Conservation (phyloP, 345 rosid genomes). For the Barbarea vulgaris region DNA sequence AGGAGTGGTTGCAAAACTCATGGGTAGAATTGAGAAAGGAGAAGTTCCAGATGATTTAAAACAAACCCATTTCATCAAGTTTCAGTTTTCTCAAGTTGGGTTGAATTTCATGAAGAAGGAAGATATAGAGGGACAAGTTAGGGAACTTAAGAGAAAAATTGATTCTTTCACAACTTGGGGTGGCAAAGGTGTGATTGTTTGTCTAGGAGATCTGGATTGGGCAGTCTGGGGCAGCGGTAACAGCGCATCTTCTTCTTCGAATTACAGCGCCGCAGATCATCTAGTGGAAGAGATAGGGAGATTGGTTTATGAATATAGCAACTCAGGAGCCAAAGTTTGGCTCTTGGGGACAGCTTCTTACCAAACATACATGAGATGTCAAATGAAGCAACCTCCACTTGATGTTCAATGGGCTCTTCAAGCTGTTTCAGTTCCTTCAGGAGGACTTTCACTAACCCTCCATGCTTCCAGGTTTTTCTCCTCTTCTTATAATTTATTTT, state of each 20-base stretch:
- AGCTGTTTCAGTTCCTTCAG: slow-evolving; percentile 82
- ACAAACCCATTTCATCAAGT: slow-evolving; percentile 59
- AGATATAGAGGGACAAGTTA: slow-evolving; percentile 59
- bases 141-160: slow-evolving; percentile 62
- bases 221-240: slow-evolving; percentile 43
- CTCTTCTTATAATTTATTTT: neutral
- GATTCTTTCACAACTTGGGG: slow-evolving; percentile 48
- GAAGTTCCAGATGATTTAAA: slow-evolving; percentile 75
- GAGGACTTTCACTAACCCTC: slow-evolving; percentile 76
- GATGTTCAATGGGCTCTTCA: slow-evolving; percentile 83
- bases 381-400: slow-evolving; percentile 80
- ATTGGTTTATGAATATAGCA: slow-evolving; percentile 47
- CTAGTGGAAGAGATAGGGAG: slow-evolving; percentile 69
- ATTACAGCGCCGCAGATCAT: slow-evolving; percentile 61
- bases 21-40: slow-evolving; percentile 64
- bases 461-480: slow-evolving; percentile 64
- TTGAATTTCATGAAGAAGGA: slow-evolving; percentile 69
- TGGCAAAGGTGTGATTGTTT: slow-evolving; percentile 67
- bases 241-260: slow-evolving; percentile 13
- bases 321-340: slow-evolving; percentile 60
- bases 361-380: slow-evolving; percentile 81
- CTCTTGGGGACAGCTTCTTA: slow-evolving; percentile 71
- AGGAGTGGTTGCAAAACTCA: slow-evolving; percentile 59
- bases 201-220: slow-evolving; percentile 85
- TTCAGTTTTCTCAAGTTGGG: slow-evolving; percentile 65